phyloP scores from a whole-genome alignment of 495 filamentous ascomycete species.

The Neurospora sp. region DNA sequence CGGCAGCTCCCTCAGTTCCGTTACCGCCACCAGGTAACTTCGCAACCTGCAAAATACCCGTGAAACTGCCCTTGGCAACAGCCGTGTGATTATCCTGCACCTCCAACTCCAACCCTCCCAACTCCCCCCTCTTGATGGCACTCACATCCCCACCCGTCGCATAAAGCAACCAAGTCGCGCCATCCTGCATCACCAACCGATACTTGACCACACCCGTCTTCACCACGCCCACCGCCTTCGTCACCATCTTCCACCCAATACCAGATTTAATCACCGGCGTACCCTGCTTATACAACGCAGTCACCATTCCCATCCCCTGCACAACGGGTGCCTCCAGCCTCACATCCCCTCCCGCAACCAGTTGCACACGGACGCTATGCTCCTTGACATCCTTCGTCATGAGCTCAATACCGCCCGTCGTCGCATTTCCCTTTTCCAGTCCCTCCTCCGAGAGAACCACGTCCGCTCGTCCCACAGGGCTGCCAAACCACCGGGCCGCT shows the following conservation, averaged over 20 bases:
- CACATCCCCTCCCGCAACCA: conserved; percentile 44
- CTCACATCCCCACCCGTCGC: conserved; percentile 32
- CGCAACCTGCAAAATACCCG: conserved; percentile 70
- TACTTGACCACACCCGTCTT: conserved; percentile 68
- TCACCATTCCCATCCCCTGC: conserved; percentile 85
- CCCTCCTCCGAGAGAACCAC: conserved; percentile 70
- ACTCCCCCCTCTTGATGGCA: not conserved
- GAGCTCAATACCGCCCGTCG: conserved; percentile 22
- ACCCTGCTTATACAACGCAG: conserved; percentile 60
- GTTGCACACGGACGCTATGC: conserved; percentile 63
- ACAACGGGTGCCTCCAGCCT: conserved; percentile 69
- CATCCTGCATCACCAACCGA: conserved; percentile 58
- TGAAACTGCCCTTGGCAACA: conserved; percentile 34
- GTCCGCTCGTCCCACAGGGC: conserved; percentile 73
- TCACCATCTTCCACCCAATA: conserved; percentile 60
- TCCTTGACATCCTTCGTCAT: conserved; percentile 52
- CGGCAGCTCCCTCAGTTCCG: not conserved
- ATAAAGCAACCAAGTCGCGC: conserved; percentile 71
- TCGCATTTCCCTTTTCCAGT: conserved; percentile 43
- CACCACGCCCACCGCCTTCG: conserved; percentile 43
- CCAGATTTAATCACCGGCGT: conserved; percentile 65
- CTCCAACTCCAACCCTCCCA: conserved; percentile 25
- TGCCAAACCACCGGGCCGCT: conserved; percentile 62
- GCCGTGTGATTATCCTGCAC: conserved; percentile 36
- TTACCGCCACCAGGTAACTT: conserved; percentile 50